These are phyloP conservation scores for Acorus gramineus DNA, from an alignment of 106 monocot species.

Conservation along the genomic window DNA sequence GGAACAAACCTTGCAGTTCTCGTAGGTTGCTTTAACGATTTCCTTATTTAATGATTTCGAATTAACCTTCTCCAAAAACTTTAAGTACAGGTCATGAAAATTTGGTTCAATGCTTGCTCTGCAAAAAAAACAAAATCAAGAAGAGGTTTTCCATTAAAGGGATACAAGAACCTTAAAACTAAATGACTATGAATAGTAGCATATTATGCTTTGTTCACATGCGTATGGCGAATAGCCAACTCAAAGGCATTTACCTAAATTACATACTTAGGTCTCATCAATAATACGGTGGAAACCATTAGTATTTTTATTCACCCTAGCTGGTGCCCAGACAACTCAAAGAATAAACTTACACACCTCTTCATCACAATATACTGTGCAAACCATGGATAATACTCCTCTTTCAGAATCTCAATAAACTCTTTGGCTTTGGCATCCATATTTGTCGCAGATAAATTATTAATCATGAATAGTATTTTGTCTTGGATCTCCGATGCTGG, in stretches of 20 bases:
- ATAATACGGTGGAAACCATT: no score
- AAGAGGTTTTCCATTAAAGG: no score
- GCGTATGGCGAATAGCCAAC: no score
- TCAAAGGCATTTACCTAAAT: background rate
- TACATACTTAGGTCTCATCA: no score
- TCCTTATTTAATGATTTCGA: constrained; percentile 81
- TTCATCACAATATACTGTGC: constrained; percentile 99
- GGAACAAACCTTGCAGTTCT: constrained; percentile 96
- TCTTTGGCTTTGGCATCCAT: constrained; percentile 88
- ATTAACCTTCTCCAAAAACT: constrained; percentile 88
- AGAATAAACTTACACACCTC: constrained; percentile 33
- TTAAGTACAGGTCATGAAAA: constrained; percentile 94
- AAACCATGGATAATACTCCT: constrained; percentile 92
- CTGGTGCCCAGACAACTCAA: no score
- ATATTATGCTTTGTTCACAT: no score
- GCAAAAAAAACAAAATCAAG: constrained; percentile 1
- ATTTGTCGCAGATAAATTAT: constrained; percentile 83
- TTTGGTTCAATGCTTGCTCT: constrained; percentile 99
- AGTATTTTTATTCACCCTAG: no score
- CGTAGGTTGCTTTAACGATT: constrained; percentile 92
- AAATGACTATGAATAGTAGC: no score
- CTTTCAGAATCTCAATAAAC: constrained; percentile 68
- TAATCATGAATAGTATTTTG: constrained; percentile 91
- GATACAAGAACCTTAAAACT: background rate
- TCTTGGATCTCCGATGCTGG: constrained; percentile 83